phyloP scores from a whole-genome alignment of 2,329 filamentous ascomycete species.

The Aspergillus quadrilineatus region DNA sequence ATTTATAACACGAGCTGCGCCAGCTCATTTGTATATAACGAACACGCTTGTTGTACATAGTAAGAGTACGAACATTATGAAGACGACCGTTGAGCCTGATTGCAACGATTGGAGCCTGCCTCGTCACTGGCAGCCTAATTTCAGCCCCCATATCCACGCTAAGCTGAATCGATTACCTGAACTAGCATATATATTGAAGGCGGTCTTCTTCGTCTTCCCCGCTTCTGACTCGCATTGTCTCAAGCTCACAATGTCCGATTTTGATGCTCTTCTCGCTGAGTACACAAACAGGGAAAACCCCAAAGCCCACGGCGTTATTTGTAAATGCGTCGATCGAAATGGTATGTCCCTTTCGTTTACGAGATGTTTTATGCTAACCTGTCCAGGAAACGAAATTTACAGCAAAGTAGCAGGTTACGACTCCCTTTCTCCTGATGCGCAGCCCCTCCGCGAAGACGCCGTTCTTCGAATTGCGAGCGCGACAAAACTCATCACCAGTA shows the following conservation, averaged over 20 bases:
- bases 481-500: constrained; percentile 51
- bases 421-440: neutral
- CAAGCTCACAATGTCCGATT: constrained; percentile 5
- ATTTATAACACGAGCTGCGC: neutral
- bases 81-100: neutral
- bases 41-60: neutral
- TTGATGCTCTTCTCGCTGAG: constrained; percentile 7
- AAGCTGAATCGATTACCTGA: too few relatives aligned
- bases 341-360: neutral
- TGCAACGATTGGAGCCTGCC: neutral
- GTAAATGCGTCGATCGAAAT: constrained; percentile 6
- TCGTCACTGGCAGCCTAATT: neutral
- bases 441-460: constrained; percentile 14
- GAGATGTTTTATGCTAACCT: neutral
- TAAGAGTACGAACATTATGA: neutral
- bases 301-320: constrained; percentile 7
- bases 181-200: too few relatives aligned
- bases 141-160: neutral
- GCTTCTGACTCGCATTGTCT: neutral
- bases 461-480: constrained; percentile 26
- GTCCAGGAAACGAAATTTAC: constrained; percentile 3
- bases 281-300: constrained; percentile 4
- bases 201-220: neutral
- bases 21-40: neutral
- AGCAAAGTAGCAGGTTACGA: constrained; percentile 9